phyloP scores from a whole-genome alignment of 2,329 filamentous ascomycete genomes.

The Seiridium unicorne region DNA sequence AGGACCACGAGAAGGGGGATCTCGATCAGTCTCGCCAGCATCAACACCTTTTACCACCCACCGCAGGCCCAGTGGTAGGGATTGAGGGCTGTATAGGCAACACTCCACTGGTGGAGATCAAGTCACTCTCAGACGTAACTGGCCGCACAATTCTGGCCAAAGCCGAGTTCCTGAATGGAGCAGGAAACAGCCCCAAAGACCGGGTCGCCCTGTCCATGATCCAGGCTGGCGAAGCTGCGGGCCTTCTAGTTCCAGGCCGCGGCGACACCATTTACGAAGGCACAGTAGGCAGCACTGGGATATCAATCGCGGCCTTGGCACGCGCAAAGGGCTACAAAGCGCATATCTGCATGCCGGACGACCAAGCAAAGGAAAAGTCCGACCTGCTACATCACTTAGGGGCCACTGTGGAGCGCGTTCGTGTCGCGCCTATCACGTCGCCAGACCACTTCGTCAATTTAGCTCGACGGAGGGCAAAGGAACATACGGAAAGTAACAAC shows the following conservation, averaged over 20 bases:
- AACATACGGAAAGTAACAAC: slow-evolving; percentile 61
- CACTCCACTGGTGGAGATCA: slow-evolving; percentile 85
- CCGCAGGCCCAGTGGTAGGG: slow-evolving; percentile 62
- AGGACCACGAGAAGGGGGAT: slow-evolving; percentile 49
- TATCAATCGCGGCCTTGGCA: slow-evolving; percentile 86
- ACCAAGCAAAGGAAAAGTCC: slow-evolving; percentile 86
- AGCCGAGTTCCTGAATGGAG: slow-evolving; percentile 94
- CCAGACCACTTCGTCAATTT: slow-evolving; percentile 93
- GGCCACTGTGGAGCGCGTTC: slow-evolving; percentile 87
- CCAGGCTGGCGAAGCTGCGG: slow-evolving; percentile 72
- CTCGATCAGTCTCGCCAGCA: slow-evolving; percentile 19
- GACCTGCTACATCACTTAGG: slow-evolving; percentile 86
- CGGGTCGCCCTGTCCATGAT: slow-evolving; percentile 92
- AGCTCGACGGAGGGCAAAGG: slow-evolving; percentile 70
- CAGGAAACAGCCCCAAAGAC: slow-evolving; percentile 92
- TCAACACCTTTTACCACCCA: slow-evolving; percentile 15
- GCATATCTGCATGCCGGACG: slow-evolving; percentile 96
- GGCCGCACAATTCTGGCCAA: slow-evolving; percentile 90
- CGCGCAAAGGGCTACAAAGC: slow-evolving; percentile 86
- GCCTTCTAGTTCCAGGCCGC: slow-evolving; percentile 72
- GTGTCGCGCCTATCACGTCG: slow-evolving; percentile 90
- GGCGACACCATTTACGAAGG: slow-evolving; percentile 98
- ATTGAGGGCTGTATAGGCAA: slow-evolving; percentile 92
- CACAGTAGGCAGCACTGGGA: slow-evolving; percentile 93
- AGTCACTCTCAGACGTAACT: slow-evolving; percentile 80